A percentile compares a stretch with the other conserved stretches of the same genome.
These are phyloP conservation scores for Xylaria cubensis DNA, from an alignment of 495 filamentous ascomycete species.

Conservation along the genomic window DNA sequence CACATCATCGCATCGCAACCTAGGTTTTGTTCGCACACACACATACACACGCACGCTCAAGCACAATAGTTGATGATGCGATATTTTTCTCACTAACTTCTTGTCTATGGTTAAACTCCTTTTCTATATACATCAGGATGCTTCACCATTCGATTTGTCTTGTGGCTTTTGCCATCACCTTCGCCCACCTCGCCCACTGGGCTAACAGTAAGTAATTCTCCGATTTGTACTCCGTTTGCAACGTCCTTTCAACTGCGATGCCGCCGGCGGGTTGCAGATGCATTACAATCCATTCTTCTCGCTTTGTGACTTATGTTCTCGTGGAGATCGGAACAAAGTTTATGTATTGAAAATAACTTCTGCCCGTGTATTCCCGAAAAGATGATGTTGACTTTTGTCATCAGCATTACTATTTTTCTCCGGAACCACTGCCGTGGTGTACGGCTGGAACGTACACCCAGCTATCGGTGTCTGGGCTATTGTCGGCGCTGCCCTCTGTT, in stretches of 20 bases:
- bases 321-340: not conserved
- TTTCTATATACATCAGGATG: not conserved
- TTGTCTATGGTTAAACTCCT: not conserved
- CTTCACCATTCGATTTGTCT: slow-evolving; percentile 2
- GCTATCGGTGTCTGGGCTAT: not conserved
- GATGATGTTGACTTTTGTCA: not conserved
- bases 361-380: not conserved
- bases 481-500: not conserved
- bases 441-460: slow-evolving; percentile 11
- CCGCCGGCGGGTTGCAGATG: not conserved
- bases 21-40: not conserved
- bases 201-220: slow-evolving; percentile 4
- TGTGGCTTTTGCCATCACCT: not conserved
- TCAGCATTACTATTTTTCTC: not conserved
- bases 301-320: not conserved
- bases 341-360: not conserved
- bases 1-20: not conserved
- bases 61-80: not conserved
- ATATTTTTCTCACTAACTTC: not conserved
- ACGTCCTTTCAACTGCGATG: too few species aligned
- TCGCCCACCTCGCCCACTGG: not conserved
- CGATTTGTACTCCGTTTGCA: not conserved
- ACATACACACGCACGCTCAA: not conserved
- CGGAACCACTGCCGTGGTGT: not conserved
- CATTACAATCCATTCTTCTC: too few species aligned